Percentiles rank a stretch among this genome's conserved stretches.
Evolutionary conservation across 176 grass and related monocot species (phyloP).

Genomic region (Dactylis glomerata): DNA sequence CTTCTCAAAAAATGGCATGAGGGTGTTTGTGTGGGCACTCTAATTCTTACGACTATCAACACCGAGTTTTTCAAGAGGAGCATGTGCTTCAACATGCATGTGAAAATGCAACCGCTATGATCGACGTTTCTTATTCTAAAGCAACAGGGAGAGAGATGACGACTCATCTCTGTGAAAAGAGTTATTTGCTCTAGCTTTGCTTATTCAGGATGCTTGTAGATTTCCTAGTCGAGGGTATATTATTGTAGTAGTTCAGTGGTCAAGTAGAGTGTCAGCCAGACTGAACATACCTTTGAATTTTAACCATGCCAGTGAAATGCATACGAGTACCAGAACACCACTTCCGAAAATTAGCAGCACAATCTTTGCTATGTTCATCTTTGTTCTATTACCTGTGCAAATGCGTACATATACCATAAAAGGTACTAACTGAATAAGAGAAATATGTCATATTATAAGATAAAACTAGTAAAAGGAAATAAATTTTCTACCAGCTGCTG

Average conservation of each 20-base stretch:
- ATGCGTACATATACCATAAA: background rate
- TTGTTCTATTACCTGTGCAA: background rate
- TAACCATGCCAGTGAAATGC: background rate
- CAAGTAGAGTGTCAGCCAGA: background rate
- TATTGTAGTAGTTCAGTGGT: background rate
- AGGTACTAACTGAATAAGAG: background rate
- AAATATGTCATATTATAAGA: background rate
- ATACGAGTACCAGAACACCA: background rate
- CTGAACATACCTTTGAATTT: conserved; percentile 1
- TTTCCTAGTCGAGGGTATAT: background rate
- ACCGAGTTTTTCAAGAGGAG: too few relatives aligned
- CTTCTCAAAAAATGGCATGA: too few relatives aligned
- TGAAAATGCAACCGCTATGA: too few relatives aligned
- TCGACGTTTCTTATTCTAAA: too few relatives aligned
- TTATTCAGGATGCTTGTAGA: background rate
- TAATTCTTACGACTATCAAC: too few relatives aligned
- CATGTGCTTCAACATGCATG: too few relatives aligned
- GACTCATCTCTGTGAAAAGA: background rate
- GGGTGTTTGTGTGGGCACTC: too few relatives aligned
- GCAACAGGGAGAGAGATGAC: too few relatives aligned
- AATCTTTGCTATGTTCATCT: background rate
- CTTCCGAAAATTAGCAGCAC: background rate
- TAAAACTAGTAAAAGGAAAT: background rate
- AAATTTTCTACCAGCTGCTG: background rate
- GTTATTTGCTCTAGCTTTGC: background rate